phyloP scores from a whole-genome alignment of 2,329 filamentous ascomycete genomes.

The Venturia oleaginea region DNA sequence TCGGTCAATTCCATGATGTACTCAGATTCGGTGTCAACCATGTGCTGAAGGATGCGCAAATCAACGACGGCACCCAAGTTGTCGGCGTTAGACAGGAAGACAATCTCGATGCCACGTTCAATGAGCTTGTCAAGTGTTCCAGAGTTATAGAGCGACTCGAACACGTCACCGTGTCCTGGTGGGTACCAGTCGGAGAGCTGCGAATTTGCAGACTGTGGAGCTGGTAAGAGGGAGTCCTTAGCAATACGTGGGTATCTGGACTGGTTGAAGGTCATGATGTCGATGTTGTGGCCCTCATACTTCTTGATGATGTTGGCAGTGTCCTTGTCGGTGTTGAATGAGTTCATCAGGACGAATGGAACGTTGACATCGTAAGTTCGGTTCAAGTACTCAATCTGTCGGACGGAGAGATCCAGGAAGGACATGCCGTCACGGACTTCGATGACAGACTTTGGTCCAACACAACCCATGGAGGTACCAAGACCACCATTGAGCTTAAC shows the following conservation, averaged over 20 bases:
- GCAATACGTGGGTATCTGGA: conserved; percentile 95
- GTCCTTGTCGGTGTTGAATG: conserved; percentile 98
- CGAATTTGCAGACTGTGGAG: conserved; percentile 81
- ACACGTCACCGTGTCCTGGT: conserved; percentile 97
- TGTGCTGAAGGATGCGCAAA: conserved; percentile 96
- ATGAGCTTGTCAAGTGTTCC: conserved; percentile 95
- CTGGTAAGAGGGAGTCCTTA: conserved; percentile 95
- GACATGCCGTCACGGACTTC: conserved; percentile 99
- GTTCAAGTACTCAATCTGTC: conserved; percentile 99
- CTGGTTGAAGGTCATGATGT: conserved; percentile 99
- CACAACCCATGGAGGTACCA: conserved; percentile 98
- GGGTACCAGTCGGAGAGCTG: conserved; percentile 97
- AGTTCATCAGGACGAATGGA: conserved; percentile 99
- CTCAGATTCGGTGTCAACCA: conserved; percentile 93
- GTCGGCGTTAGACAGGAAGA: conserved; percentile 98
- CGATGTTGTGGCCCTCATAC: conserved; percentile 99
- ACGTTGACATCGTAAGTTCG: conserved; percentile 96
- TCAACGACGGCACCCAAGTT: conserved; percentile 97
- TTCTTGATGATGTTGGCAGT: conserved; percentile 99
- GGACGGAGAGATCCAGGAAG: conserved; percentile 95
- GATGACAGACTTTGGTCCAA: conserved; percentile 98
- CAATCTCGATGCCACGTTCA: conserved; percentile 88
- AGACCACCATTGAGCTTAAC: conserved; percentile 99
- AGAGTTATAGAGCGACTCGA: conserved; percentile 99
- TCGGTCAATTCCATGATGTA: conserved; percentile 99